Conservation (phyloP, 495 filamentous ascomycete species). For the Elaphomyces granulatus region DNA sequence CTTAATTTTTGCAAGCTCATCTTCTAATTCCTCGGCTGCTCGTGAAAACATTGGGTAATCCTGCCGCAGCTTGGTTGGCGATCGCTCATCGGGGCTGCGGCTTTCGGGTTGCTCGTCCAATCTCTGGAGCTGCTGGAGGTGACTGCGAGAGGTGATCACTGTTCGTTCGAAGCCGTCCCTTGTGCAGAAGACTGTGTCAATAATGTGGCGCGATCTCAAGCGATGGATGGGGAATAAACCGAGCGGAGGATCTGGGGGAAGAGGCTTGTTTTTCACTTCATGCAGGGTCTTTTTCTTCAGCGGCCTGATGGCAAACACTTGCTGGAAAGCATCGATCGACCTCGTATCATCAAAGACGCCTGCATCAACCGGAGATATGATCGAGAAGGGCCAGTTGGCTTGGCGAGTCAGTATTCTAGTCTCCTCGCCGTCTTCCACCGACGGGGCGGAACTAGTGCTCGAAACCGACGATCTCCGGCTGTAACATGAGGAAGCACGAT, state of each 20-base stretch:
- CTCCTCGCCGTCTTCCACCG: too few relatives aligned
- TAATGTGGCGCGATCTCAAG: slow-evolving; percentile 10
- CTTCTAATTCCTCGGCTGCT: slow-evolving; percentile 22
- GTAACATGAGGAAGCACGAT: slow-evolving; percentile 24
- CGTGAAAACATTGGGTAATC: slow-evolving; percentile 17
- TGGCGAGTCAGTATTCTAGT: background rate
- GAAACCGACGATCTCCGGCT: slow-evolving; percentile 17
- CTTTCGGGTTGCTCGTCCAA: background rate
- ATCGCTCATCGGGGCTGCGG: background rate
- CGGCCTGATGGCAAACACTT: slow-evolving; percentile 2
- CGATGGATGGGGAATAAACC: slow-evolving; percentile 19
- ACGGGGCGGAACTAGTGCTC: background rate
- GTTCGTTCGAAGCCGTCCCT: slow-evolving; percentile 9
- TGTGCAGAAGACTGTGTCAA: slow-evolving; percentile 9
- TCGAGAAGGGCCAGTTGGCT: slow-evolving; percentile 11
- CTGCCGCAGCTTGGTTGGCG: slow-evolving; percentile 3
- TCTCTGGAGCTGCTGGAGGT: slow-evolving; percentile 3
- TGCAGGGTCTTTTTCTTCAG: slow-evolving; percentile 11
- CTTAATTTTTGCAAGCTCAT: slow-evolving; percentile 15
- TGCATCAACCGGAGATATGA: slow-evolving; percentile 22
- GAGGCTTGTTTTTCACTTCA: slow-evolving; percentile 30
- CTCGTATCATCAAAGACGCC: slow-evolving; percentile 30
- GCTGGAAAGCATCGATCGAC: slow-evolving; percentile 1
- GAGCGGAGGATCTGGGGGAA: slow-evolving; percentile 31
- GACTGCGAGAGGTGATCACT: slow-evolving; percentile 6